Base-by-base conservation (phyloP, 1,284 basidiomycete species). In the Cronartium quercuum region DNA sequence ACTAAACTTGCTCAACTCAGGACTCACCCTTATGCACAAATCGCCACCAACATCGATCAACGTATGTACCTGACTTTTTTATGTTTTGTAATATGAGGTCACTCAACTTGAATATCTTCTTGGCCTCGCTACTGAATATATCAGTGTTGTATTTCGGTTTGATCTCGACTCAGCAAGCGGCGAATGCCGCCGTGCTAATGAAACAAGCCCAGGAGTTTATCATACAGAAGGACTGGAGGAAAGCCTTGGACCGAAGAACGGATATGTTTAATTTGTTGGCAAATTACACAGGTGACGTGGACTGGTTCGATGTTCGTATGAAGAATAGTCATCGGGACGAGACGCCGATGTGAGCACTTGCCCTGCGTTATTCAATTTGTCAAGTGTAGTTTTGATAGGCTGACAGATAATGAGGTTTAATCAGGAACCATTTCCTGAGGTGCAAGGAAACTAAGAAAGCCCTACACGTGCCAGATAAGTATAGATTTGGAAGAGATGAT, bases 371-470 rank as follows among this genome's bases (percentile, higher is more conserved):
- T 60, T 9, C 21, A 13, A 29, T 15, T 63, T 63, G 13, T 13
- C 24, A 15, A 9, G 10, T 34, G 24, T 63, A 34, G 13, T 37
- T 34, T 12, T 63, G 35, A 63, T 37, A 35, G 24, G 12, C 13
- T 12, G 18, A 42, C 18, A 47, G n/a, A 29, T 47, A 9, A 47
- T 40, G 12, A 47, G n/a, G 41, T 42, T 44, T 44, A 47, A n/a
- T 6, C 29, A 66, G 64, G 64, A 66, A 66, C 35, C 64, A 66
- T 37, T 66, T 66, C 35, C 40, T 66, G 24, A 4, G 64, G 6
- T 24, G 37, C 13, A 66, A 66, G 9, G 24, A 66, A 47, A 66
- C 64, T 6, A 66, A 66, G 35, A 40, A 12, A 6, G 7, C 34
- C 24, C 29, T 66, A 21, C 38, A 66, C 35, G 40, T 66, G 12